Evolutionary conservation across 1,284 basidiomycete genomes (phyloP).

Genomic region (Cerioporus squamosus): DNA sequence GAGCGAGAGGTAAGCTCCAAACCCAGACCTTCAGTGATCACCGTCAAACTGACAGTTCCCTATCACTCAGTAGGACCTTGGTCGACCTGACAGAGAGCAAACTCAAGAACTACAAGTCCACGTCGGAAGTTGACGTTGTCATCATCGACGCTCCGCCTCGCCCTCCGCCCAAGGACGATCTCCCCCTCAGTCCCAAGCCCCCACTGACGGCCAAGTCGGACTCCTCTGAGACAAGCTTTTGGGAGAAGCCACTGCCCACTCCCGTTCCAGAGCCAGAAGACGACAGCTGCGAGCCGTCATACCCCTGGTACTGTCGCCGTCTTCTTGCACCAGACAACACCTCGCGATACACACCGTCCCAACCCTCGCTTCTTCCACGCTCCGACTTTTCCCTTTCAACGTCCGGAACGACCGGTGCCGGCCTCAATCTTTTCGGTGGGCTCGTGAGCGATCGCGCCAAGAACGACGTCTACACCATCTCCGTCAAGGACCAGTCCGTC

Average conservation of each 20-base stretch:
- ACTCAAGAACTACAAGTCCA: not conserved
- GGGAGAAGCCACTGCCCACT: constrained; percentile 1
- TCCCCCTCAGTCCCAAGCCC: not conserved
- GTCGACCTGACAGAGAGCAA: constrained; percentile 3
- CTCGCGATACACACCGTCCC: not conserved
- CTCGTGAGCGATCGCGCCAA: constrained; percentile 87
- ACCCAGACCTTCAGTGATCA: not conserved
- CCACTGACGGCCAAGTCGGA: not conserved
- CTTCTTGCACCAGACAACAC: constrained; percentile 6
- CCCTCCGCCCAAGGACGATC: constrained; percentile 11
- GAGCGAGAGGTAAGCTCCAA: constrained; percentile 14
- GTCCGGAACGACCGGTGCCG: constrained; percentile 74
- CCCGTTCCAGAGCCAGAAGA: not conserved
- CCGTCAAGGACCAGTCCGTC: constrained; percentile 73
- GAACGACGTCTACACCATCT: constrained; percentile 92
- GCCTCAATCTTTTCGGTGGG: constrained; percentile 94
- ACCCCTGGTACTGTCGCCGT: constrained; percentile 20
- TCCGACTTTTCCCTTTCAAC: constrained; percentile 93
- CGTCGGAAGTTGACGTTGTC: constrained; percentile 7
- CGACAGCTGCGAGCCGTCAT: not conserved
- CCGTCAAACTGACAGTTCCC: not conserved
- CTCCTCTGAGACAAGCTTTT: not conserved
- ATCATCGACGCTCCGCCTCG: constrained; percentile 15
- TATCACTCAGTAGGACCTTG: constrained; percentile 15
- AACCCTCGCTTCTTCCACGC: constrained; percentile 80